These are phyloP conservation scores for Scheffersomyces parashehatae DNA, from an alignment of 1,139 yeast species.

Conservation along the genomic window DNA sequence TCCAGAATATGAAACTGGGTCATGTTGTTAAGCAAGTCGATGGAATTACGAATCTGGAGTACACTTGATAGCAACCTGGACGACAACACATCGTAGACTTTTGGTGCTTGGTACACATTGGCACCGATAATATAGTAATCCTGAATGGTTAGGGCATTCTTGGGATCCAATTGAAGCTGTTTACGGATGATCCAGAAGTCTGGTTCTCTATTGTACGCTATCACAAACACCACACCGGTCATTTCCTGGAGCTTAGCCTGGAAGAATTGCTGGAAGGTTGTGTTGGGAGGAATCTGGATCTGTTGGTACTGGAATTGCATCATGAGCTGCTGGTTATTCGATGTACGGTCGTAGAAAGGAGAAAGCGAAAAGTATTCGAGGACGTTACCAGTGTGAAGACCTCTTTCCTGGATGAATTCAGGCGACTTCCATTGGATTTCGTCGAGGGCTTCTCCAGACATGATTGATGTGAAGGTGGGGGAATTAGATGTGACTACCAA, in stretches of 20 bases:
- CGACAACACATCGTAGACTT: constrained; percentile 39
- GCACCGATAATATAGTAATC: constrained; percentile 91
- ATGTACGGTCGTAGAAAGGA: constrained; percentile 91
- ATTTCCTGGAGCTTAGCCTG: constrained; percentile 66
- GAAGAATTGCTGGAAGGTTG: constrained; percentile 25
- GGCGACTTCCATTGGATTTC: constrained; percentile 98
- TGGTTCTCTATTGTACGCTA: constrained; percentile 78
- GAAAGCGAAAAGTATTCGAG: constrained; percentile 90
- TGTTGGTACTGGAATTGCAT: constrained; percentile 94
- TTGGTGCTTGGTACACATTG: constrained; percentile 89
- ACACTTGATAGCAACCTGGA: constrained; percentile 41
- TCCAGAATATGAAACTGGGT: constrained; percentile 37
- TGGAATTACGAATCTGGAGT: constrained; percentile 36
- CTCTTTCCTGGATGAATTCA: constrained; percentile 91
- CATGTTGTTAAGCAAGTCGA: constrained; percentile 36
- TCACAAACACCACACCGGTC: constrained; percentile 83
- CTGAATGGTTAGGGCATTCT: constrained; percentile 51
- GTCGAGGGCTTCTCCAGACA: constrained; percentile 52
- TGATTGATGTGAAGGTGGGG: neutral
- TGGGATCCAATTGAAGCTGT: constrained; percentile 62
- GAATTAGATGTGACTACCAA: no score
- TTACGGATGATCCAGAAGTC: constrained; percentile 90
- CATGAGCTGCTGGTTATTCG: constrained; percentile 89
- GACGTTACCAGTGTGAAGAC: constrained; percentile 84
- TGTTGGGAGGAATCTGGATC: constrained; percentile 42